Evolutionary conservation across 345 rosid species (phyloP).

Genomic region (Euphorbia pulcherrima): DNA sequence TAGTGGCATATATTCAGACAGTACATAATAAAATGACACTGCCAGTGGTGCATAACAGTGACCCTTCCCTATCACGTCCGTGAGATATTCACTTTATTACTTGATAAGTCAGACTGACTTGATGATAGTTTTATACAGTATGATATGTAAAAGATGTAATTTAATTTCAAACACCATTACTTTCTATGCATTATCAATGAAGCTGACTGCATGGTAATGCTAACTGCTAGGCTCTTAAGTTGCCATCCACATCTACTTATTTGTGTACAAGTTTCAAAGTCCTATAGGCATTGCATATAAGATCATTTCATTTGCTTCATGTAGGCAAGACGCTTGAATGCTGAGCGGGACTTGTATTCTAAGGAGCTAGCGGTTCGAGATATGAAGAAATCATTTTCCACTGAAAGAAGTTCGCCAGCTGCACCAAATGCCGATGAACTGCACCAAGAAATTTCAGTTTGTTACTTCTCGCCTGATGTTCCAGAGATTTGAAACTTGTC

Average conservation of each 20-base stretch:
- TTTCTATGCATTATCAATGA: neutral
- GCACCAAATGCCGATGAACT: constrained; percentile 70
- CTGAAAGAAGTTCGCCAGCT: constrained; percentile 40
- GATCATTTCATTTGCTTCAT: constrained; percentile 18
- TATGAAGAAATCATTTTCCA: constrained; percentile 43
- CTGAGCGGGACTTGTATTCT: constrained; percentile 42
- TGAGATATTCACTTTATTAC: neutral
- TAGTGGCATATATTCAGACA: too few species aligned
- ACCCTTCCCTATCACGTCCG: neutral
- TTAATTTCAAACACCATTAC: neutral
- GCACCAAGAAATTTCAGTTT: constrained; percentile 70
- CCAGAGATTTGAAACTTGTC: constrained; percentile 8
- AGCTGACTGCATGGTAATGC: neutral
- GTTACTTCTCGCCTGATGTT: constrained; percentile 24
- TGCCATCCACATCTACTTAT: neutral
- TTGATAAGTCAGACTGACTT: neutral
- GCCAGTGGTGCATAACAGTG: too few species aligned
- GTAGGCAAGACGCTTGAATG: constrained; percentile 53
- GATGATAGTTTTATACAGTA: too few species aligned
- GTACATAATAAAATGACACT: too few species aligned
- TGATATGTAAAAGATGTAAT: too few species aligned
- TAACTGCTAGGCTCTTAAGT: neutral
- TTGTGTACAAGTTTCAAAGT: neutral
- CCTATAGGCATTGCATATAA: neutral
- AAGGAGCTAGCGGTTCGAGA: constrained; percentile 60